Percentiles rank a stretch among this genome's conserved stretches.
These are phyloP conservation scores for Microstegium vimineum DNA, from an alignment of 176 grass and related monocot species.

Conservation along the genomic window DNA sequence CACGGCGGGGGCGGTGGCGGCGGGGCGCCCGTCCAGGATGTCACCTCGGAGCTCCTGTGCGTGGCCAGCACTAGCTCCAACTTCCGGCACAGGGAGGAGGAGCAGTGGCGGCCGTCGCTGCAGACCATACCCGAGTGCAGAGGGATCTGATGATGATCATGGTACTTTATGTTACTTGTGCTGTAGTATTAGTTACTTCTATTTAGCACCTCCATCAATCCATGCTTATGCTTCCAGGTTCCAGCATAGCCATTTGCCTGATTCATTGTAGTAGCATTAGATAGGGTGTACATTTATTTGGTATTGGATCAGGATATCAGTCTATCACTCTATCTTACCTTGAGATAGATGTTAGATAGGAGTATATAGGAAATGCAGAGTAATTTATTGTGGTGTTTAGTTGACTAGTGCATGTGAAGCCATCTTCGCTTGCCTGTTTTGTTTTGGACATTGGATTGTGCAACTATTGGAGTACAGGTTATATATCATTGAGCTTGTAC, in stretches of 20 bases:
- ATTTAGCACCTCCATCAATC: neutral
- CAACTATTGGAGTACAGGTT: neutral
- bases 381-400: neutral
- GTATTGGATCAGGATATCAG: neutral
- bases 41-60: constrained; percentile 45
- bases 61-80: constrained; percentile 25
- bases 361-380: neutral
- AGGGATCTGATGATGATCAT: neutral
- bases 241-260: too few species aligned
- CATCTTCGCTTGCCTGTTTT: neutral
- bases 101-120: constrained; percentile 58
- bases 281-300: neutral
- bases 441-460: neutral
- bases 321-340: too few species aligned
- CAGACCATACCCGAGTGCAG: constrained; percentile 69
- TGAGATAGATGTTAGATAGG: too few species aligned
- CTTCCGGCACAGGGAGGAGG: constrained; percentile 20
- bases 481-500: neutral
- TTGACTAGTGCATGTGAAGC: neutral
- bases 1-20: constrained; percentile 1
- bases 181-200: neutral
- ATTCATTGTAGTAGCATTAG: neutral
- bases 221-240: too few species aligned
- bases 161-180: neutral
- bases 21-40: constrained; percentile 4